A percentile compares a stretch with the other conserved stretches of the same genome.
Conservation (phyloP, 257 asterid genomes). For the Schizonepeta tenuifolia region DNA sequence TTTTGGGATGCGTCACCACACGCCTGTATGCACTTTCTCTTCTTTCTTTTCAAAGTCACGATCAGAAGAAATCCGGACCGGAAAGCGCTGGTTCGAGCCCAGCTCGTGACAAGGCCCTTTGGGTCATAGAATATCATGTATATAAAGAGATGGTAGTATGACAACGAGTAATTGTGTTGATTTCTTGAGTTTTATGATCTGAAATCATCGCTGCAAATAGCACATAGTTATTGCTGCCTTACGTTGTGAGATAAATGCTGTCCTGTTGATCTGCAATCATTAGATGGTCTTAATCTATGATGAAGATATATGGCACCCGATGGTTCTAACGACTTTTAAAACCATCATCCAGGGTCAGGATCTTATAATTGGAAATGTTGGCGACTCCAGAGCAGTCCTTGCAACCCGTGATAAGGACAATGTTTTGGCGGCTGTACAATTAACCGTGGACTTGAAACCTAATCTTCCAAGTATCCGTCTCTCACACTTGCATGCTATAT, state of each 20-base stretch:
- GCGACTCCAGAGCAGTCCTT: constrained; percentile 95
- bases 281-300: constrained; percentile 12
- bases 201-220: background rate
- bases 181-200: background rate
- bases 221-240: constrained; percentile 6
- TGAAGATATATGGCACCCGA: background rate
- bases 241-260: background rate
- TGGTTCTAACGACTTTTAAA: constrained; percentile 14
- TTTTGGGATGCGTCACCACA: background rate
- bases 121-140: too few species aligned
- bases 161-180: background rate
- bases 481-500: background rate
- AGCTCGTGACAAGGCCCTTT: too few species aligned
- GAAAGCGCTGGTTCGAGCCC: too few species aligned
- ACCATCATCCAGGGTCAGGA: constrained; percentile 71
- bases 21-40: too few species aligned
- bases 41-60: too few species aligned
- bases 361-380: constrained; percentile 89
- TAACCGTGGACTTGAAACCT: constrained; percentile 98
- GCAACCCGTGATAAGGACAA: constrained; percentile 81
- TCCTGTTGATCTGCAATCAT: background rate
- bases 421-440: constrained; percentile 75
- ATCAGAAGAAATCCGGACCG: too few species aligned
- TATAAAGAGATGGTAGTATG: background rate
- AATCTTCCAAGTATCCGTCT: constrained; percentile 88